Evolutionary conservation across 768 basidiomycete genomes (phyloP).

Genomic region (Auriscalpium vulgare): DNA sequence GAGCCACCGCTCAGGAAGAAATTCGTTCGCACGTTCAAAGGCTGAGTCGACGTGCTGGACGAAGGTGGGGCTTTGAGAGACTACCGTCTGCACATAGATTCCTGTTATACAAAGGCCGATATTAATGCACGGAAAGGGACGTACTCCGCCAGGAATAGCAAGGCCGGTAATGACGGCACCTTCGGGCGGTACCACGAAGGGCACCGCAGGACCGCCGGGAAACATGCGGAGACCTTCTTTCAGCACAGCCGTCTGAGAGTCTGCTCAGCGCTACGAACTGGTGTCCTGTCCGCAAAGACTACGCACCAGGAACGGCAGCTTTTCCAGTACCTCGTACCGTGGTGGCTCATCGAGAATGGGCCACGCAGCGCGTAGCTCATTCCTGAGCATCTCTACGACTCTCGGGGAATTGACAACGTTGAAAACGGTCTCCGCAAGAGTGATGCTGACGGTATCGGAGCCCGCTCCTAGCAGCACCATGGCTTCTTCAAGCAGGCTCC

Average conservation of each 20-base stretch:
- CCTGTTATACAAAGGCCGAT: not conserved
- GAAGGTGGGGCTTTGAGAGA: not conserved
- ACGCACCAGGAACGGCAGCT: not conserved
- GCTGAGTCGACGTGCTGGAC: not conserved
- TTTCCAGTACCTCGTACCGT: not conserved
- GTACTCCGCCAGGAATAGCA: not conserved
- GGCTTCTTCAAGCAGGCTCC: not conserved
- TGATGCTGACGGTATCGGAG: not conserved
- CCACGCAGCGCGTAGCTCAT: not conserved
- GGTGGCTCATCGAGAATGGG: not conserved
- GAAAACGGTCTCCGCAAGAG: not conserved
- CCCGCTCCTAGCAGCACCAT: not conserved
- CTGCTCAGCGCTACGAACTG: not conserved
- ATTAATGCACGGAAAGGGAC: not conserved
- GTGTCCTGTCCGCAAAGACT: not conserved
- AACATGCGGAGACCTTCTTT: slow-evolving; percentile 1
- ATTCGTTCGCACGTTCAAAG: not conserved
- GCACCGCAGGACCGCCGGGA: not conserved
- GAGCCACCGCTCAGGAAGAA: not conserved
- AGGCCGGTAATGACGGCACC: not conserved
- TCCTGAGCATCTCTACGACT: not conserved
- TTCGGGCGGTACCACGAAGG: not conserved
- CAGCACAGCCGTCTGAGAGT: not conserved
- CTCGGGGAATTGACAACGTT: not conserved
- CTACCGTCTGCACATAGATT: not conserved